phyloP scores from a whole-genome alignment of 31 red algal species.

The Bonnemaisonia californica region DNA sequence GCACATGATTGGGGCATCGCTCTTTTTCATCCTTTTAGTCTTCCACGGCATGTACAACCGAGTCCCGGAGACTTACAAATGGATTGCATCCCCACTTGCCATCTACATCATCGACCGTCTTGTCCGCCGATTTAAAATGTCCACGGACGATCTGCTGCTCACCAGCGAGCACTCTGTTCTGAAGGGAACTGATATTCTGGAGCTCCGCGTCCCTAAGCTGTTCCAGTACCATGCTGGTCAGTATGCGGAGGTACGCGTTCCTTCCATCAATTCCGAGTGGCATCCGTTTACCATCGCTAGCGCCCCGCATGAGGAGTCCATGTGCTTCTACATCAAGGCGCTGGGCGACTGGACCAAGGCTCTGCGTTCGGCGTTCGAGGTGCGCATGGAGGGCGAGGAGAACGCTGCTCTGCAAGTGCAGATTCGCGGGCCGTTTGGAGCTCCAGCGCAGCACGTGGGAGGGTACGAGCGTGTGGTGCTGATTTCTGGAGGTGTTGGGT shows the following conservation, averaged over 20 bases:
- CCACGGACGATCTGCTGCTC: slow-evolving; percentile 22
- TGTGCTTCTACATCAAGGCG: slow-evolving; percentile 72
- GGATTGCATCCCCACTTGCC: slow-evolving; percentile 49
- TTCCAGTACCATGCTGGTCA: slow-evolving; percentile 84
- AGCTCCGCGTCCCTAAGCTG: slow-evolving; percentile 49
- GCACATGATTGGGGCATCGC: slow-evolving; percentile 54
- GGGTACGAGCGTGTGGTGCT: slow-evolving; percentile 78
- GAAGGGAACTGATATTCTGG: slow-evolving; percentile 52
- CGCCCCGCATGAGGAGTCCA: slow-evolving; percentile 67
- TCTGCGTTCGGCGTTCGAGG: slow-evolving; percentile 40
- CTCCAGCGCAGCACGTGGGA: slow-evolving; percentile 78
- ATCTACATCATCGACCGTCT: slow-evolving; percentile 68
- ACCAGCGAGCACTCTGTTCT: slow-evolving; percentile 41
- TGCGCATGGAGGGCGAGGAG: slow-evolving; percentile 28
- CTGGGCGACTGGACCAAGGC: slow-evolving; percentile 75
- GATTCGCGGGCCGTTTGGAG: slow-evolving; percentile 83
- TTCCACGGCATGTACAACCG: slow-evolving; percentile 62
- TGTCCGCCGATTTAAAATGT: slow-evolving; percentile 35
- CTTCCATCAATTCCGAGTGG: slow-evolving; percentile 70
- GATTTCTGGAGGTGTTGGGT: slow-evolving; percentile 80
- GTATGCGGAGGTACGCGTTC: slow-evolving; percentile 77
- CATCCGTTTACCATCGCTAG: slow-evolving; percentile 91
- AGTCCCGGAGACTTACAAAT: slow-evolving; percentile 81
- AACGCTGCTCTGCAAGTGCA: slow-evolving; percentile 29
- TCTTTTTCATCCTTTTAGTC: slow-evolving; percentile 63